Evolutionary conservation across 1,139 yeast genomes (phyloP), one percentile per base, ranked within the genome.

Genomic region (Geotrichum klebahnii): DNA sequence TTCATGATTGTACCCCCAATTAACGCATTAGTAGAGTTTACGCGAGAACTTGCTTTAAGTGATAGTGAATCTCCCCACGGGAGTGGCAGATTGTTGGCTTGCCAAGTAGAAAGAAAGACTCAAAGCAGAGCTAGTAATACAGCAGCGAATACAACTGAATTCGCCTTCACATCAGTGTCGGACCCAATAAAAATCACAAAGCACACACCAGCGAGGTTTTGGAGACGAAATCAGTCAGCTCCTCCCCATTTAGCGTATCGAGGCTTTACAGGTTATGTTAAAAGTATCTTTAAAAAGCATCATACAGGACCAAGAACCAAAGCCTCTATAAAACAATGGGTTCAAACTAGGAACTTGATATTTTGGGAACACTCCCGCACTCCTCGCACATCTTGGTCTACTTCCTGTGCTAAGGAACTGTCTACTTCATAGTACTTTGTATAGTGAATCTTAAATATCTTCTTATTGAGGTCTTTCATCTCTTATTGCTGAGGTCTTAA

Each of bases 1-100:
- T 48, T 43, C 19, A 48, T 48, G 48, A 43, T 48, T 33, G 40
- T 43, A 6, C 48, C 51, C 3, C 51, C 45, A 17, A 36, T 46
- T 10, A 39, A 39, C 29, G 35, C 49, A 3, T 34, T 46, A 2
- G 44, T 46, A 8, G 44, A 46, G 28, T 46, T 46, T 24, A 46
- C 49, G 20, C 34, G 22, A 4, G 20, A 31, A 19, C 39, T 46
- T 10, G 14, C 44, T 6, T 35, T 40, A 9, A 33, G 31, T 16
- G 38, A 16, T 16, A 19, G 19, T 19, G 14, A 14, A 4, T 19
- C 38, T 9, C 6, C n/a, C 6, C n/a, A 5, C n/a, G 17, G 17
- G 6, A 32, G 17, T 14, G 17, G 6, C 12, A 12, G 31, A 28
- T 6, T 6, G 12, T 34, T 19, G n/a, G 12, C 17, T 16, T 12